Evolutionary conservation across 2,329 filamentous ascomycete genomes (phyloP).

Genomic region (Tolypocladium guangdongense): DNA sequence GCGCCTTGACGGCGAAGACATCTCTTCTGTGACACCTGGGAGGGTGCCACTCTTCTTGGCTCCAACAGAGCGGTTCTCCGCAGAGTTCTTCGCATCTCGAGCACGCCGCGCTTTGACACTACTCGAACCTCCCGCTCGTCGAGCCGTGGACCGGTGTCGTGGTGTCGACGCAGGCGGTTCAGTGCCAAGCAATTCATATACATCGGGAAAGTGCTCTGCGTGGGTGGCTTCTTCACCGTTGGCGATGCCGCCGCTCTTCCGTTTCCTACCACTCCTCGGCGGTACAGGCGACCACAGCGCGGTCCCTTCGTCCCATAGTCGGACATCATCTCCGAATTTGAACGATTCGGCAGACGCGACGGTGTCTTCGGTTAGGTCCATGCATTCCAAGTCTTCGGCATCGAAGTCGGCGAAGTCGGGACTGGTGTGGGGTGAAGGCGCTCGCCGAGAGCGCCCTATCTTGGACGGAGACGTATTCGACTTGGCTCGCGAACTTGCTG

Average conservation of each 20-base stretch:
- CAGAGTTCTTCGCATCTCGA: constrained; percentile 8
- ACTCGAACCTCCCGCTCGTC: constrained; percentile 9
- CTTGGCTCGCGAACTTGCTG: constrained; percentile 10
- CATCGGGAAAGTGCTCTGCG: constrained; percentile 41
- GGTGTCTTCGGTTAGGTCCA: constrained; percentile 29
- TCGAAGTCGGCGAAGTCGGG: constrained; percentile 25
- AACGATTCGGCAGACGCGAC: constrained; percentile 22
- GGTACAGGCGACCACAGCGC: constrained; percentile 26
- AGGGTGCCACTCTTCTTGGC: background rate
- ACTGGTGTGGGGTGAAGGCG: constrained; percentile 10
- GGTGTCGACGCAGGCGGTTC: constrained; percentile 26
- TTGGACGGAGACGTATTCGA: constrained; percentile 14
- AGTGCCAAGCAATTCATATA: constrained; percentile 36
- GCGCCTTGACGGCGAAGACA: constrained; percentile 17
- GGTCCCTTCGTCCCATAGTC: constrained; percentile 32
- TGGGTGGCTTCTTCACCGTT: constrained; percentile 23
- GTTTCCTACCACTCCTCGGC: constrained; percentile 34
- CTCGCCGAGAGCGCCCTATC: constrained; percentile 9
- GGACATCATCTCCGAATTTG: constrained; percentile 24
- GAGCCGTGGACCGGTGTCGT: constrained; percentile 10
- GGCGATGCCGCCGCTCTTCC: constrained; percentile 37
- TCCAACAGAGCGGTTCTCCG: background rate
- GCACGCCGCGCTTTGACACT: constrained; percentile 8
- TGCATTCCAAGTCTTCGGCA: constrained; percentile 22
- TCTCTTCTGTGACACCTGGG: constrained; percentile 8